Evolutionary conservation across 257 asterid species (phyloP), one percentile per base, ranked within the genome.

Genomic region (Plectranthus barbatus): DNA sequence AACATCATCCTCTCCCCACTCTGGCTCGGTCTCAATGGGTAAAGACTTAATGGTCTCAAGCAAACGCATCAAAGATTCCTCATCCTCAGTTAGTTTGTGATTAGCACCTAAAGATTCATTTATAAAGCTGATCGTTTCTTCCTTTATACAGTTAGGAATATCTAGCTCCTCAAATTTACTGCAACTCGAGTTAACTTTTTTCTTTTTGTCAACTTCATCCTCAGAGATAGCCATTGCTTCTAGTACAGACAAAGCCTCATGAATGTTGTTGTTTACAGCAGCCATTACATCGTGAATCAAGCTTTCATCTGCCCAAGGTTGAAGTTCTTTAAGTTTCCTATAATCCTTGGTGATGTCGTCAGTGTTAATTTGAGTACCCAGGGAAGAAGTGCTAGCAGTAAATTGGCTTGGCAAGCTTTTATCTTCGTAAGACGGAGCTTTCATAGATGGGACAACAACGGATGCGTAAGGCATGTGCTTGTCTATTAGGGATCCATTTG

Each of bases 1-100:
- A 56, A 79, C 66, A 79, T 89, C 99, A 71, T 89, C 97, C 70
- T 92, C 95, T 74, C 76, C 91, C 95, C 84, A 81, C 62, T 84
- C 91, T 39, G 84, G 81, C 81, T 88, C 96, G n/a, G 92, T 81
- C 69, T 85, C 88, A 72, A 82, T 23, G 13, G 84, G 86, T 48
- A 74, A 36, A 67, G 72, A 71, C 61, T 60, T 75, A 52, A 73
- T 12, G 53, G 68, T 34, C 71, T 57, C 73, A 59, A 55, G 65
- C 31, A 46, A 47, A 12, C 24, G 58, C 47, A 68, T 37, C 29
- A 63, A 41, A 44, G 71, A 50, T 34, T 56, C 59, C 42, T 64
- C 82, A 53, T 60, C 67, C 41, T 46, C 34, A 20, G 66, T 49
- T 31, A 46, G 78, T 23, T 60, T 56, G 40, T 24, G 18, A 41